Evolutionary conservation across 352 stramenopile genomes (phyloP), one percentile per base, ranked within the genome.

Genomic region (Bremia lactucae): DNA sequence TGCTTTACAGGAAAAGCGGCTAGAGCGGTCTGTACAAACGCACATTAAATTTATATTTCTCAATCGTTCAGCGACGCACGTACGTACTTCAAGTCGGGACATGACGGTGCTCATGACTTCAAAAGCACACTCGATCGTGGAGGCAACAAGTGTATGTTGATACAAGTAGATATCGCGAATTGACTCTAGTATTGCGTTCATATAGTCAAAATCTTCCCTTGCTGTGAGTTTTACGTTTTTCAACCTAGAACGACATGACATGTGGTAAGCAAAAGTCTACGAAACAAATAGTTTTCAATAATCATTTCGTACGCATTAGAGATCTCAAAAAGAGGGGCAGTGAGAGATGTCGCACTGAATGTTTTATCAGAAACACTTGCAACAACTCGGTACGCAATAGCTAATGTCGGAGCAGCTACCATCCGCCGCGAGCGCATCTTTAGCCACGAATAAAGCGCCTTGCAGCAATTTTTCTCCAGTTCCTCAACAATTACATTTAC

Each of bases 121-220:
- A 36, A 72, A 65, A 14, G 64, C 33, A n/a, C n/a, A 19, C 18
- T 74, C 45, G 15, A 82, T 39, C 4, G 58, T 52, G 4, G 6
- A 18, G 6, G 40, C 14, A 25, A 59, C 37, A 23, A 77, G 39
- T 18, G 63, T 42, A 10, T 60, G 59, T 16, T 68, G 37, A 10
- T 55, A 69, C 6, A 82, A 55, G 1, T 46, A 59, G 6, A 81
- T 53, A 23, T 88, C 76, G 14, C 72, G 68, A 13, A 86, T 46
- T 2, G 67, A 62, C 34, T 88, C 76, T 6, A 88, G 37, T 2
- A 67, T 24, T 1, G 65, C 57, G 18, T 59, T 68, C 14, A 54
- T 50, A 21, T 72, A 82, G n/a, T 85, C 66, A 28, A 88, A 85
- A 31, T 85, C 69, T 36, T 26, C 20, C 11, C 72, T 45, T 8